These are phyloP conservation scores for Fusarium sublunatum DNA, from an alignment of 2,329 filamentous ascomycete species.

Conservation along the genomic window DNA sequence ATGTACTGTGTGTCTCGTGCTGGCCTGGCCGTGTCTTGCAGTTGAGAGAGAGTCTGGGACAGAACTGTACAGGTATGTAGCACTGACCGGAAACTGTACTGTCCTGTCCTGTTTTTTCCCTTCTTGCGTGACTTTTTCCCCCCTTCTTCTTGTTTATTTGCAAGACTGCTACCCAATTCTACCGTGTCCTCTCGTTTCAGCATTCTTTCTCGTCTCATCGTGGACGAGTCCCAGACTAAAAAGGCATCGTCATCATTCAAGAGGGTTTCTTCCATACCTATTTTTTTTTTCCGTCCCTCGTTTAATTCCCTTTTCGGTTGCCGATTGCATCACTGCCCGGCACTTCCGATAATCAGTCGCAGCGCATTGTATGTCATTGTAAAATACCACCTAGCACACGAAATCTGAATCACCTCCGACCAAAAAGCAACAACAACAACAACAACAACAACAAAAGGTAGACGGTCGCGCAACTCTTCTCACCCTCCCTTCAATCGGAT, in stretches of 20 bases:
- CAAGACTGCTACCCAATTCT: background rate
- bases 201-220: background rate
- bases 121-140: constrained; percentile 4
- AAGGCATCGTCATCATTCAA: background rate
- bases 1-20: constrained; percentile 6
- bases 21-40: background rate
- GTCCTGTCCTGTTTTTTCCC: constrained; percentile 7
- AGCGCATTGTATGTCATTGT: constrained; percentile 25
- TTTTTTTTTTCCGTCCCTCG: constrained; percentile 15
- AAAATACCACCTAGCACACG: background rate
- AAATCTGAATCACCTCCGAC: background rate
- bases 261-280: constrained; percentile 9
- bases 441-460: background rate
- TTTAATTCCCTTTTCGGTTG: constrained; percentile 29
- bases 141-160: constrained; percentile 1
- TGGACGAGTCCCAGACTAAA: background rate
- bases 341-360: constrained; percentile 28
- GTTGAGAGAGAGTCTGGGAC: background rate
- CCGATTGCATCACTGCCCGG: constrained; percentile 28
- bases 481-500: background rate
- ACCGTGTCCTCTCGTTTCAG: constrained; percentile 32
- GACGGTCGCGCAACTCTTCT: background rate
- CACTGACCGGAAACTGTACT: constrained; percentile 2
- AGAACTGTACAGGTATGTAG: constrained; percentile 5
- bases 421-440: background rate